Evolutionary conservation across 163 green algal genomes (phyloP).

Genomic region (Smithsoniella earleae): DNA sequence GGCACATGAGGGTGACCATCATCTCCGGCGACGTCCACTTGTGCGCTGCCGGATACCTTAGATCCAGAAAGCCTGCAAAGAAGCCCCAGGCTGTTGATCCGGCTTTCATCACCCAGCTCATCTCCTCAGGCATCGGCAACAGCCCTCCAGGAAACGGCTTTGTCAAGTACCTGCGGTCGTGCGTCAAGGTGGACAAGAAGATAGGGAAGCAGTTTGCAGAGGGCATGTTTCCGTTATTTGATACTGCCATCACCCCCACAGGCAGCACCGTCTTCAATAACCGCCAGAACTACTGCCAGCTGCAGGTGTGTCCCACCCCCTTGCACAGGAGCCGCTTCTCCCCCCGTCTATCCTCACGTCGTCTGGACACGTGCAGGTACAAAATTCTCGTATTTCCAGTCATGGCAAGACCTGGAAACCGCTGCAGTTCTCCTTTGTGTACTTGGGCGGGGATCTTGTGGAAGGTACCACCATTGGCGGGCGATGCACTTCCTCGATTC

Average conservation of each 20-base stretch:
- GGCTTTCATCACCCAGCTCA: slow-evolving; percentile 55
- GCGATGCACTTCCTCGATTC: not conserved
- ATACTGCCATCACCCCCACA: not conserved
- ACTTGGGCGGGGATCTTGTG: not conserved
- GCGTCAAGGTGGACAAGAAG: not conserved
- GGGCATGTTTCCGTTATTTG: not conserved
- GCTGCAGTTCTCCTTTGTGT: not conserved
- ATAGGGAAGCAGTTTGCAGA: not conserved
- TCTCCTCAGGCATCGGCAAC: slow-evolving; percentile 59
- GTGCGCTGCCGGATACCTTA: slow-evolving; percentile 47
- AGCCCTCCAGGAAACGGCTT: slow-evolving; percentile 46
- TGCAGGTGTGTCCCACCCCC: not conserved
- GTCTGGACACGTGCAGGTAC: too few relatives aligned
- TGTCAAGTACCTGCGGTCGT: slow-evolving; percentile 30
- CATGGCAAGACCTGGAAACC: too few relatives aligned
- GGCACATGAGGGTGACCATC: slow-evolving; percentile 48
- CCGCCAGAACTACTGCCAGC: slow-evolving; percentile 13
- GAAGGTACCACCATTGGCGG: not conserved
- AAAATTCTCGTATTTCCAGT: too few relatives aligned
- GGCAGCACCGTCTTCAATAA: slow-evolving; percentile 11
- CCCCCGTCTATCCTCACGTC: too few relatives aligned
- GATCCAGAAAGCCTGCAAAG: slow-evolving; percentile 39
- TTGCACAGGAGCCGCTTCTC: not conserved
- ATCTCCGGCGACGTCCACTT: slow-evolving; percentile 65
- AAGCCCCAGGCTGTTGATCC: slow-evolving; percentile 38